These are phyloP conservation scores for Amorphotheca resinae DNA, from an alignment of 495 filamentous ascomycete genomes.

Conservation along the genomic window DNA sequence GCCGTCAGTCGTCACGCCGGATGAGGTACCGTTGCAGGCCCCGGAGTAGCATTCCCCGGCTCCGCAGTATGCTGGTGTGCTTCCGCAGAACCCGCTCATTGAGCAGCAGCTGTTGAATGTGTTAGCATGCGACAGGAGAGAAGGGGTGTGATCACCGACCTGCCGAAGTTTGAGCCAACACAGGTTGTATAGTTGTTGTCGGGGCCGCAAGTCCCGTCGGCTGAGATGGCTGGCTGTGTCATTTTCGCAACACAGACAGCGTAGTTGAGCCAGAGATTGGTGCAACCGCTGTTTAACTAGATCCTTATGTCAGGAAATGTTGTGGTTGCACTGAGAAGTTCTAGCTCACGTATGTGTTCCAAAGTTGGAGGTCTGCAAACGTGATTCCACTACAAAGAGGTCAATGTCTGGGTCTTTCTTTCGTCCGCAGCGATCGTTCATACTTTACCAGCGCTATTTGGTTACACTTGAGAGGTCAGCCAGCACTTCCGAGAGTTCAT, in stretches of 20 bases:
- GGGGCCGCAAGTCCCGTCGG: slow-evolving; percentile 2
- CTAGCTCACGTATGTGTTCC: slow-evolving; percentile 4
- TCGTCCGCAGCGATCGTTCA: too few species aligned
- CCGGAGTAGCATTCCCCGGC: slow-evolving; percentile 7
- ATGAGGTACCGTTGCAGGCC: slow-evolving; percentile 4
- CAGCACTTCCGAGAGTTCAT: too few species aligned
- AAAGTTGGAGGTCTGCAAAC: slow-evolving; percentile 1
- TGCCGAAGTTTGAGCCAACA: slow-evolving; percentile 1
- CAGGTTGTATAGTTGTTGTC: slow-evolving; percentile 1
- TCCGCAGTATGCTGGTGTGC: slow-evolving; percentile 6
- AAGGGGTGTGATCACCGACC: too few species aligned
- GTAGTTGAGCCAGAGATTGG: slow-evolving; percentile 5
- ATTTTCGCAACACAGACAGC: slow-evolving; percentile 1
- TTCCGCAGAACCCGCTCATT: not conserved
- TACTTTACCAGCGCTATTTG: too few species aligned
- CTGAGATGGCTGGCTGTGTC: slow-evolving; percentile 1
- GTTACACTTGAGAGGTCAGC: too few species aligned
- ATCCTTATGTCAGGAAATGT: too few species aligned
- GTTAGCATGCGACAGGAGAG: too few species aligned
- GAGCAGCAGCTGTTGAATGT: slow-evolving; percentile 4
- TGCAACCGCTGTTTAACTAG: slow-evolving; percentile 4
- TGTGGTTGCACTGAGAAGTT: too few species aligned
- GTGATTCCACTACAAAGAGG: too few species aligned
- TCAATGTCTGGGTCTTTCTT: too few species aligned
- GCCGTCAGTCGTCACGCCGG: slow-evolving; percentile 3